Evolutionary conservation across 2,329 filamentous ascomycete genomes (phyloP), one percentile per base, ranked within the genome.

Genomic region (Ceratocystis albifundus): DNA sequence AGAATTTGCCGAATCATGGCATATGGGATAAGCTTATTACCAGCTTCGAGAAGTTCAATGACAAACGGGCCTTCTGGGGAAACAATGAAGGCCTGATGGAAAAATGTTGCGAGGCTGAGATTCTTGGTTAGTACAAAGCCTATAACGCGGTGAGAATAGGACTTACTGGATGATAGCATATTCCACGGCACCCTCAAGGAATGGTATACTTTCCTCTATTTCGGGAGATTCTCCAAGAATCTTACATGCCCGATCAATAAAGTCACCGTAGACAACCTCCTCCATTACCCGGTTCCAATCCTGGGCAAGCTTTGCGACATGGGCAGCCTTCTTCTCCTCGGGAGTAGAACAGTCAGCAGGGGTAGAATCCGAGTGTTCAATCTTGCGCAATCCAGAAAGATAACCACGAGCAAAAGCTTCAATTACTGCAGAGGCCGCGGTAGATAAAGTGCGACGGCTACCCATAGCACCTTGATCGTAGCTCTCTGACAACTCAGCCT

Each of bases 401-500:
- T 83, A 78, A 5, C 86, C 89, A 68, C 88, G 77, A 0, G 83
- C 84, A 12, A 88, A 76, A 72, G 86, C 84, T 75, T 91, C 89
- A 65, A 89, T 79, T 66, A 92, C 74, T 5, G 84, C 83, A 45
- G 87, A 87, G 8, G 85, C 80, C 0, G 86, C 88, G 5, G 89
- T 90, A 0, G 88, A 84, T 62, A 93, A 75, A 22, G 87, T 88
- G 76, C 90, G 91, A 64, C 89, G 80, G 68, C 86, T 85, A 0
- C 89, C 89, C 70, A 93, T 76, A 0, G 84, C 80, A 15, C 87
- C 88, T 74, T 90, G 90, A 73, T 93, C 89, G 71, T 91, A 93
- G 73, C 87, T 90, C 74, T 93, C 89, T 0, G 87, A 90, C 41
- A 93, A 77, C 63, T 89, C 84, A 1, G 84, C 87, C 41, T 85